phyloP scores from a whole-genome alignment of 257 asterid species.

The Salvia splendens region DNA sequence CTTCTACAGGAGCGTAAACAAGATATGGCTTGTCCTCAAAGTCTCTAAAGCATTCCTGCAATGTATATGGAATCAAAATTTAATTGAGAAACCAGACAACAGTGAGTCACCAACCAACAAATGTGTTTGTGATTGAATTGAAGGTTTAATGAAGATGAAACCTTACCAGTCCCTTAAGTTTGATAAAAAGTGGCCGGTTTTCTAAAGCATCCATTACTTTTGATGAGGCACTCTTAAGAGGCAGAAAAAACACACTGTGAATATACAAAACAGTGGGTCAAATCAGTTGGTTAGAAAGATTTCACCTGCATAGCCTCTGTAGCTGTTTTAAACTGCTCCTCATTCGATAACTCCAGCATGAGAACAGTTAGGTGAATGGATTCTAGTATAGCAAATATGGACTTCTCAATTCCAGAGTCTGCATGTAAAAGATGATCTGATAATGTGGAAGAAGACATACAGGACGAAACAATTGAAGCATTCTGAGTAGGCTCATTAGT shows the following conservation, averaged over 20 bases:
- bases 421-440: conserved; percentile 33
- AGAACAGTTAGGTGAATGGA: conserved; percentile 93
- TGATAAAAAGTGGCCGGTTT: conserved; percentile 61
- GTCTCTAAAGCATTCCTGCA: conserved; percentile 85
- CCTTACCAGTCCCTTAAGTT: conserved; percentile 85
- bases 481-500: conserved; percentile 5
- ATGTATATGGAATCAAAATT: conserved; percentile 25
- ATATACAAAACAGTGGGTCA: conserved; percentile 13
- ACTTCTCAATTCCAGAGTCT: conserved; percentile 73
- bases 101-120: background rate
- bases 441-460: conserved; percentile 27
- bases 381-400: conserved; percentile 80
- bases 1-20: conserved; percentile 88
- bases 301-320: conserved; percentile 76
- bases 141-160: conserved; percentile 29
- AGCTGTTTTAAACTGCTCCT: conserved; percentile 77
- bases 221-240: conserved; percentile 67
- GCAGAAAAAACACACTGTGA: conserved; percentile 25
- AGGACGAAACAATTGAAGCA: conserved; percentile 2
- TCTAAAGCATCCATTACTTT: conserved; percentile 77
- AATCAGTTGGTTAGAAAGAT: conserved; percentile 15
- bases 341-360: conserved; percentile 95
- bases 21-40: conserved; percentile 70
- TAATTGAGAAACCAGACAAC: background rate
- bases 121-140: background rate